These are phyloP conservation scores for Geotrichum citri-aurantii DNA, from an alignment of 1,139 yeast genomes.

Conservation along the genomic window DNA sequence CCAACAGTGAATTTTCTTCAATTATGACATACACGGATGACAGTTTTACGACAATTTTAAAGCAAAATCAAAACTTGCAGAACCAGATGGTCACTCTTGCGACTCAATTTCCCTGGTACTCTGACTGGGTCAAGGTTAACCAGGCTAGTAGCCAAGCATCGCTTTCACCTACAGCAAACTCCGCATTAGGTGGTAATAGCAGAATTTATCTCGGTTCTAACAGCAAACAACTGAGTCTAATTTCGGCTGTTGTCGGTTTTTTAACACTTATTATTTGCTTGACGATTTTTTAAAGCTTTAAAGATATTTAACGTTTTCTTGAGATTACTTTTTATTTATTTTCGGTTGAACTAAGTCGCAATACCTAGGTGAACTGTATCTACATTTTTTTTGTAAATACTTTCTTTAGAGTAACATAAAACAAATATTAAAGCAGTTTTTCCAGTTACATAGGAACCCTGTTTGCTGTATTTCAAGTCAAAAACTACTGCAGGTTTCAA, in stretches of 20 bases:
- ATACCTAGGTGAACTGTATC: background rate
- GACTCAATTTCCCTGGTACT: constrained; percentile 16
- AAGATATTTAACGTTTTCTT: background rate
- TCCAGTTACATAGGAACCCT: no score
- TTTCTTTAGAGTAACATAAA: no score
- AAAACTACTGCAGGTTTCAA: no score
- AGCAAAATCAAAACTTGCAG: background rate
- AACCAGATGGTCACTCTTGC: constrained; percentile 8
- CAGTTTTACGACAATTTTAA: constrained; percentile 4
- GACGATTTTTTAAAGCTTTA: background rate
- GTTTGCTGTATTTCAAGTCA: no score
- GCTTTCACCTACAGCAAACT: background rate
- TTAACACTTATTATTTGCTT: background rate
- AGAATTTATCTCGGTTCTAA: background rate
- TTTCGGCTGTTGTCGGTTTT: background rate
- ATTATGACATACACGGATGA: constrained; percentile 17
- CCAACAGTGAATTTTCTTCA: constrained; percentile 6
- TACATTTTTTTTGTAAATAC: no score
- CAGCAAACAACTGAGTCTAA: background rate
- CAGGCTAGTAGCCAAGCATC: background rate
- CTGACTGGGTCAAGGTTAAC: constrained; percentile 6
- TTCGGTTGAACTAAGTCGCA: no score
- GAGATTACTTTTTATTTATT: background rate
- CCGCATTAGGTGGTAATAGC: background rate
- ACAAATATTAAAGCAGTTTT: no score